These are phyloP conservation scores for Fusarium sp. DNA, from an alignment of 2,329 filamentous ascomycete genomes.

Conservation along the genomic window DNA sequence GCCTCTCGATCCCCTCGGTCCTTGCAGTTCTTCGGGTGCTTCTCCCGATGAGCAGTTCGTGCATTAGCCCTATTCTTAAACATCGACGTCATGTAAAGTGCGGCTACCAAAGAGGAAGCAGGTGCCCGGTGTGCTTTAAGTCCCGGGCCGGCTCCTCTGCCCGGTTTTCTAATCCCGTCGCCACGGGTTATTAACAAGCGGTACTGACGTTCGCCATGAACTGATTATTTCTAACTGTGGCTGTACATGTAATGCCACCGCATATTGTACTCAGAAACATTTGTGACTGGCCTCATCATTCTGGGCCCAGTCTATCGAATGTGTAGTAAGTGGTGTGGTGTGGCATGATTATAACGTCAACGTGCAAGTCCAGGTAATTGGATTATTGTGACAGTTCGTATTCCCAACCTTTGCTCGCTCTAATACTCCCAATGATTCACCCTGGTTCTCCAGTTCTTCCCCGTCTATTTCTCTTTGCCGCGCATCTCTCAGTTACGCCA, in stretches of 20 bases:
- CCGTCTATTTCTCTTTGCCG: conserved; percentile 31
- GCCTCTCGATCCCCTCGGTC: neutral
- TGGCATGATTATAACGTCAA: conserved; percentile 17
- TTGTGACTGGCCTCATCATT: conserved; percentile 8
- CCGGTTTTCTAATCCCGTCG: conserved; percentile 2
- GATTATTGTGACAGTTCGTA: conserved; percentile 19
- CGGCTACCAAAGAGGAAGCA: neutral
- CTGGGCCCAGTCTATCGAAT: neutral
- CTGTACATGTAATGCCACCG: conserved; percentile 6
- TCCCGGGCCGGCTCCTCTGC: conserved; percentile 14
- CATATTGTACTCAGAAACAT: neutral
- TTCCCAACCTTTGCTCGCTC: conserved; percentile 42
- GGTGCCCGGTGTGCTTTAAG: conserved; percentile 10
- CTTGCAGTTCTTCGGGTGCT: conserved; percentile 9
- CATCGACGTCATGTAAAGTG: conserved; percentile 21
- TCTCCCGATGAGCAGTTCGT: conserved; percentile 8
- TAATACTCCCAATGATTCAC: conserved; percentile 39
- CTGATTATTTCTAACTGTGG: conserved; percentile 9
- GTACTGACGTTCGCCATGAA: neutral
- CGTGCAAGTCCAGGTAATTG: neutral
- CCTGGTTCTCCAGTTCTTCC: conserved; percentile 26
- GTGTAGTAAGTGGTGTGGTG: neutral
- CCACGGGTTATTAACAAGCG: neutral
- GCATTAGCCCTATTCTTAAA: neutral
- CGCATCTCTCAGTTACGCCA: conserved; percentile 17